phyloP scores from a whole-genome alignment of 805 yeast species.

The Myxozyma kluyveri region DNA sequence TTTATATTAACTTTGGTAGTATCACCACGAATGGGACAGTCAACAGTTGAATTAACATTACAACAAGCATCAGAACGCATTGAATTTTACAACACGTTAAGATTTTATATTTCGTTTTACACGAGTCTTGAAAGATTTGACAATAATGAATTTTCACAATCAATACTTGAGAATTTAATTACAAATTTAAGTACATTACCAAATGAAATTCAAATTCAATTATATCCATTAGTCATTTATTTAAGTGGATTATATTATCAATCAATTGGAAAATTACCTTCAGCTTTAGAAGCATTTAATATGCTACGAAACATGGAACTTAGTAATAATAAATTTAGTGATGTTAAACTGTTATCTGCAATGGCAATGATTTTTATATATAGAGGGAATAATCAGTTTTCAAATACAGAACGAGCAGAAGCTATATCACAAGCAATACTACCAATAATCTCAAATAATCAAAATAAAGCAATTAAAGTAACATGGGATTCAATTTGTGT shows the following conservation, averaged over 20 bases:
- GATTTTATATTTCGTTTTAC: slow-evolving; percentile 5
- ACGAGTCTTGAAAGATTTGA: slow-evolving; percentile 19
- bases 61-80: slow-evolving; percentile 8
- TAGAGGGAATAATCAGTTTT: neutral
- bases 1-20: too few relatives aligned
- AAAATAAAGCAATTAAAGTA: slow-evolving; percentile 10
- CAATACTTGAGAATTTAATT: neutral
- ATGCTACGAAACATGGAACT: slow-evolving; percentile 8
- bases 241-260: slow-evolving; percentile 26
- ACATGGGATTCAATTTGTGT: slow-evolving; percentile 12
- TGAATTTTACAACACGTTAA: slow-evolving; percentile 5
- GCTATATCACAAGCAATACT: neutral
- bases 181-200: neutral
- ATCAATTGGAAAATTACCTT: slow-evolving; percentile 19
- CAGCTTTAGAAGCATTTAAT: slow-evolving; percentile 18
- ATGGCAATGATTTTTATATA: slow-evolving; percentile 1
- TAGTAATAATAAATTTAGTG: neutral
- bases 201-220: neutral
- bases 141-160: slow-evolving; percentile 13
- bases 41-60: too few relatives aligned
- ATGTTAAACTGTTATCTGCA: neutral
- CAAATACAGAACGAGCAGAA: slow-evolving; percentile 3
- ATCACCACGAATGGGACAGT: too few relatives aligned
- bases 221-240: slow-evolving; percentile 18
- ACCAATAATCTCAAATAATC: slow-evolving; percentile 3